phyloP scores from a whole-genome alignment of 2,329 filamentous ascomycete species.

The Diaporthe sp. region DNA sequence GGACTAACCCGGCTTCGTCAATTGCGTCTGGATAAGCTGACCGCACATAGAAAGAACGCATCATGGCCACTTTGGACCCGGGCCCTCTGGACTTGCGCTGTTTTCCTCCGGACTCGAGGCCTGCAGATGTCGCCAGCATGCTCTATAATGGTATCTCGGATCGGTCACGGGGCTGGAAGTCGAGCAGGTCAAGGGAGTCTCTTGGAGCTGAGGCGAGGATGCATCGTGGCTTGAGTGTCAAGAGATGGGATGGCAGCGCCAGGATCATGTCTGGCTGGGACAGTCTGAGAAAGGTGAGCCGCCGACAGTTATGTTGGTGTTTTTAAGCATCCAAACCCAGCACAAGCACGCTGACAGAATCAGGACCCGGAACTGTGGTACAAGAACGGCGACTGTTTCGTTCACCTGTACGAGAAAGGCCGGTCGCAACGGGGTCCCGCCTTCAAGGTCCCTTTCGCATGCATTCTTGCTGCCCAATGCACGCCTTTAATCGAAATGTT shows the following conservation, averaged over 20 bases:
- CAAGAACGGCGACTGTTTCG: conserved; percentile 73
- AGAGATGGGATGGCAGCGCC: conserved; percentile 62
- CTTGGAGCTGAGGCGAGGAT: conserved; percentile 40
- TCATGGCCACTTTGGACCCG: conserved; percentile 23
- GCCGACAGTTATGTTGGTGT: background rate
- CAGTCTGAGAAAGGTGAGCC: conserved; percentile 57
- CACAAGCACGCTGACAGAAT: background rate
- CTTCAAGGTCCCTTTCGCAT: conserved; percentile 71
- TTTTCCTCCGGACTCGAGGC: conserved; percentile 21
- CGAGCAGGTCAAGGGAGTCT: conserved; percentile 45
- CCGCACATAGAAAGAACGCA: conserved; percentile 27
- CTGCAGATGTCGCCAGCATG: conserved; percentile 32
- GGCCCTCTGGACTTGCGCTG: conserved; percentile 15
- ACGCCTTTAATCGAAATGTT: conserved; percentile 68
- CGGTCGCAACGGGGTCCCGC: conserved; percentile 74
- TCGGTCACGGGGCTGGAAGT: conserved; percentile 48
- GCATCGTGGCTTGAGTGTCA: conserved; percentile 46
- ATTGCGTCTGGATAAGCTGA: conserved; percentile 14
- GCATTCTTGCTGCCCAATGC: conserved; percentile 68
- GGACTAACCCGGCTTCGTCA: conserved; percentile 29
- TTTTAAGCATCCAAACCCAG: background rate
- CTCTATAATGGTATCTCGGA: conserved; percentile 49
- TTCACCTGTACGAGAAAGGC: conserved; percentile 75
- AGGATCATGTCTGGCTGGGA: conserved; percentile 58
- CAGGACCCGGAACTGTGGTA: conserved; percentile 81